Conservation (phyloP, 2,329 filamentous ascomycete species). For the Macroventuria anomochaeta region DNA sequence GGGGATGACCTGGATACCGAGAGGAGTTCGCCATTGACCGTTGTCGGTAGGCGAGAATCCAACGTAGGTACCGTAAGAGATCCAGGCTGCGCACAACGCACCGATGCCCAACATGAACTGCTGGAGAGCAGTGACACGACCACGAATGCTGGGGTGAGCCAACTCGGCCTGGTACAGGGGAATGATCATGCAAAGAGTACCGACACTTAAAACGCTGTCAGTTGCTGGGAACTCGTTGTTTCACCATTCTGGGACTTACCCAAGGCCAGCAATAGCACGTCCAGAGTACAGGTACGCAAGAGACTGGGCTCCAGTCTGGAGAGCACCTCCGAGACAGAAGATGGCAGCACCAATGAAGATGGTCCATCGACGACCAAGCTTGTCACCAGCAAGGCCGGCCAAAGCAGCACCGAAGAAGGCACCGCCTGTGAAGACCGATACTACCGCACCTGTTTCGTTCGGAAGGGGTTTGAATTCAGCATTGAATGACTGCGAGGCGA, state of each 20-base stretch:
- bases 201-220: slow-evolving; percentile 55
- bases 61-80: slow-evolving; percentile 68
- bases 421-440: slow-evolving; percentile 78
- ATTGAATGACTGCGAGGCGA: slow-evolving; percentile 54
- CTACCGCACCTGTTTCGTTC: slow-evolving; percentile 68
- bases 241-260: slow-evolving; percentile 51
- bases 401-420: slow-evolving; percentile 73
- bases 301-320: slow-evolving; percentile 72
- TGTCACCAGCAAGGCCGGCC: slow-evolving; percentile 69
- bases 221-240: not conserved
- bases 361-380: slow-evolving; percentile 71
- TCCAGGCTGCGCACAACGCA: slow-evolving; percentile 74
- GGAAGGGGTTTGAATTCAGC: slow-evolving; percentile 49
- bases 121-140: slow-evolving; percentile 75
- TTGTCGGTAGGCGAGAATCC: slow-evolving; percentile 56
- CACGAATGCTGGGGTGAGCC: slow-evolving; percentile 78
- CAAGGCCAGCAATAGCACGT: slow-evolving; percentile 71
- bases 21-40: slow-evolving; percentile 66
- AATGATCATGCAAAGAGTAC: slow-evolving; percentile 68
- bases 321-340: slow-evolving; percentile 73
- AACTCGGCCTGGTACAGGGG: slow-evolving; percentile 81
- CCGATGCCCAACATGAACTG: slow-evolving; percentile 86
- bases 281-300: slow-evolving; percentile 72
- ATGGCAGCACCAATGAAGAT: slow-evolving; percentile 74
- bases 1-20: slow-evolving; percentile 75